These are phyloP conservation scores for Candida boleticola DNA, from an alignment of 805 yeast species.

Conservation along the genomic window DNA sequence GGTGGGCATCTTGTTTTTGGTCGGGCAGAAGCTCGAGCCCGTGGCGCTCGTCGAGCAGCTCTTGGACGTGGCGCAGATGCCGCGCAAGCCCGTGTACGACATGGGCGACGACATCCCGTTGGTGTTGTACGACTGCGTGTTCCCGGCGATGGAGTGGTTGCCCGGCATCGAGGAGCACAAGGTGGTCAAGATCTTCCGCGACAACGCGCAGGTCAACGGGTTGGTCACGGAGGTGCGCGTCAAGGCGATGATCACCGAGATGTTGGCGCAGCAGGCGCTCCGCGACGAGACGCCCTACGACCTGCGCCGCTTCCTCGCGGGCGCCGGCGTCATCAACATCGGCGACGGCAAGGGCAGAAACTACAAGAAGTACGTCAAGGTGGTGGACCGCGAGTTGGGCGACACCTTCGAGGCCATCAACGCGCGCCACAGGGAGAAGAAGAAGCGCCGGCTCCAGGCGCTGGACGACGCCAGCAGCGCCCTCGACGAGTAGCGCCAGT, in stretches of 20 bases:
- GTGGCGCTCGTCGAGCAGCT: slow-evolving; percentile 57
- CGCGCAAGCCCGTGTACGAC: slow-evolving; percentile 74
- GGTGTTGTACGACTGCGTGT: slow-evolving; percentile 81
- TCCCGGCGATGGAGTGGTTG: slow-evolving; percentile 70
- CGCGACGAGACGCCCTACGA: background rate
- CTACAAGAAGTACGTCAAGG: slow-evolving; percentile 54
- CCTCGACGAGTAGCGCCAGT: too few species aligned
- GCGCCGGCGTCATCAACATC: slow-evolving; percentile 44
- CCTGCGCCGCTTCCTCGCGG: slow-evolving; percentile 6
- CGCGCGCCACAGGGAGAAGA: slow-evolving; percentile 51
- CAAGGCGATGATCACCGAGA: slow-evolving; percentile 51
- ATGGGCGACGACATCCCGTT: slow-evolving; percentile 91
- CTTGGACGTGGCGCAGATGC: slow-evolving; percentile 53
- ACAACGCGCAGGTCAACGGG: slow-evolving; percentile 45
- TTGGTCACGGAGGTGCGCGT: slow-evolving; percentile 55
- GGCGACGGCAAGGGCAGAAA: slow-evolving; percentile 81
- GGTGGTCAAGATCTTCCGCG: slow-evolving; percentile 37
- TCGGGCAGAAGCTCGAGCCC: slow-evolving; percentile 75
- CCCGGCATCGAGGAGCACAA: slow-evolving; percentile 25
- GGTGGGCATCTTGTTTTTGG: slow-evolving; percentile 76
- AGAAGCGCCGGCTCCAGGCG: slow-evolving; percentile 27
- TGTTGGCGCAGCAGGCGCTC: slow-evolving; percentile 39
- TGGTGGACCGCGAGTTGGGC: slow-evolving; percentile 53
- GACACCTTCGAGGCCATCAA: slow-evolving; percentile 73
- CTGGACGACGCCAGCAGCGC: too few species aligned